A percentile compares a stretch with the other conserved stretches of the same genome.
Evolutionary conservation across 495 filamentous ascomycete genomes (phyloP).

Genomic region (Daldinia concentrica): DNA sequence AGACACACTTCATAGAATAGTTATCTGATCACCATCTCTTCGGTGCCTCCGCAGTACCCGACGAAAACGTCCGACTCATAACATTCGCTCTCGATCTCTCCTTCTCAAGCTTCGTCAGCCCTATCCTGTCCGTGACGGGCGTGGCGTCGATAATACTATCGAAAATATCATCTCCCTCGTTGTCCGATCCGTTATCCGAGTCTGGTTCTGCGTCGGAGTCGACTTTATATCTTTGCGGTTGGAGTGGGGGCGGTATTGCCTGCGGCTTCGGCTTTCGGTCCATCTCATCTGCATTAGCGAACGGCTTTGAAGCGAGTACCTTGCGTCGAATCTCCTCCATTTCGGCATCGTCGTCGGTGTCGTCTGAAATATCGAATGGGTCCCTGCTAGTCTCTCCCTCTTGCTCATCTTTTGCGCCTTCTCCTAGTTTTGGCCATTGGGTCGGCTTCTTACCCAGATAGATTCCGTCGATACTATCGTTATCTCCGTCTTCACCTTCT

Average conservation of each 20-base stretch:
- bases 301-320: conserved; percentile 86
- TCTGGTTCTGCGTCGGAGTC: conserved; percentile 80
- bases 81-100: conserved; percentile 50
- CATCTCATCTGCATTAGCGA: conserved; percentile 68
- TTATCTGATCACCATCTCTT: conserved; percentile 40
- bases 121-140: conserved; percentile 82
- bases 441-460: conserved; percentile 65
- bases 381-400: conserved; percentile 66
- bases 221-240: conserved; percentile 55
- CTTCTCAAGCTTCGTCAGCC: conserved; percentile 60
- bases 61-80: conserved; percentile 44
- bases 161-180: conserved; percentile 63
- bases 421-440: conserved; percentile 46
- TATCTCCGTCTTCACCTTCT: conserved; percentile 45
- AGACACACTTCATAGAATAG: conserved; percentile 1
- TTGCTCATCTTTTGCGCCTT: conserved; percentile 43
- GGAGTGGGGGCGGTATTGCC: conserved; percentile 62
- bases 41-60: conserved; percentile 39
- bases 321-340: conserved; percentile 90
- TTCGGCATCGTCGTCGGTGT: conserved; percentile 82
- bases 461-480: conserved; percentile 59
- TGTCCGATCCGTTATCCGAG: conserved; percentile 73
- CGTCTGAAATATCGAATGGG: conserved; percentile 77
- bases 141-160: conserved; percentile 92
- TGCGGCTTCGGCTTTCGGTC: conserved; percentile 64